Conservation (phyloP, 2,329 filamentous ascomycete genomes). For the Fusarium circinatum region DNA sequence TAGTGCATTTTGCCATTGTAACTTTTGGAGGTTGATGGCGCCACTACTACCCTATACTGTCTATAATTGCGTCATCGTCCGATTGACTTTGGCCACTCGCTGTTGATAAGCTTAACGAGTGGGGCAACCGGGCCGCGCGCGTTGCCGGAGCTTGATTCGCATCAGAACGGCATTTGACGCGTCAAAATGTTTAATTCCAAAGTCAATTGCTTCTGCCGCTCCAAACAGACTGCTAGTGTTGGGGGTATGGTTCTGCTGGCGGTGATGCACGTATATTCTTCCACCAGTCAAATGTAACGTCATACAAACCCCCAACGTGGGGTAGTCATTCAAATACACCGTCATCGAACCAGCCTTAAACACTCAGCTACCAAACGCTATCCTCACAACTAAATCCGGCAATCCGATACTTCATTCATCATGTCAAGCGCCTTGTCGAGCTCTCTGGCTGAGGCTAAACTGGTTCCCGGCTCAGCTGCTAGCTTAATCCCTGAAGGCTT, state of each 20-base stretch:
- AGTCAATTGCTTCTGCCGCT: background rate
- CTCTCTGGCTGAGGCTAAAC: slow-evolving; percentile 51
- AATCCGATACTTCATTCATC: background rate
- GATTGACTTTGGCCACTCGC: background rate
- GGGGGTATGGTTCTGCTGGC: slow-evolving; percentile 1
- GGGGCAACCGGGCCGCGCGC: background rate
- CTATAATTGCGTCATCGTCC: background rate
- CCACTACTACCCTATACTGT: background rate
- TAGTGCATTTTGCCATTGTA: fast-evolving
- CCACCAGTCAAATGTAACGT: slow-evolving; percentile 33
- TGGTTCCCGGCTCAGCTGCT: slow-evolving; percentile 54
- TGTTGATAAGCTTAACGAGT: slow-evolving; percentile 2
- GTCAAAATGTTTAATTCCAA: background rate
- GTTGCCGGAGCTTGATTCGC: background rate
- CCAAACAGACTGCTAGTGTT: background rate
- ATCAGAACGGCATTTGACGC: background rate
- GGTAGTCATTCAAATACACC: slow-evolving; percentile 27
- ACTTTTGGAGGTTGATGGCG: background rate
- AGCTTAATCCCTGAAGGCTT: slow-evolving; percentile 55
- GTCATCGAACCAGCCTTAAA: slow-evolving; percentile 23
- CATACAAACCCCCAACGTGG: slow-evolving; percentile 33
- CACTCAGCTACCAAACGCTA: background rate
- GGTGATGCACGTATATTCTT: background rate
- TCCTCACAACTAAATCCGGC: background rate
- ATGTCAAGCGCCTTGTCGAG: slow-evolving; percentile 39